Evolutionary conservation across 1,139 yeast genomes (phyloP), one percentile per base, ranked within the genome.

Genomic region (Hemisphaericaspora subhashii): DNA sequence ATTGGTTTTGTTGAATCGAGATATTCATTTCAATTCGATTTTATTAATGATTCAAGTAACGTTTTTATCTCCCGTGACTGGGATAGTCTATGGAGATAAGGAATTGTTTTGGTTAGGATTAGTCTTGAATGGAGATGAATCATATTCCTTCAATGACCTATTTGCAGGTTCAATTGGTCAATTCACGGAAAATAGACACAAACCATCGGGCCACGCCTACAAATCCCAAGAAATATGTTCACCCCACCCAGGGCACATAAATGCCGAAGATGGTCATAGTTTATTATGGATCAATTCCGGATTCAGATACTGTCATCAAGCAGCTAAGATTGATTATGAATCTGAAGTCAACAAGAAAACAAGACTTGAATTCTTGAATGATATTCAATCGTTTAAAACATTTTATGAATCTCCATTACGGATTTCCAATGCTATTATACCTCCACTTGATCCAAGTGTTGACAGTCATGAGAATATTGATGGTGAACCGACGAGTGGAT

Each of bases 171-270:
- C 69, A 2, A 48, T 63, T 33, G 70, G 70, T 7, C 46, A 42
- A 14, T 45, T 51, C 25, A 62, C 68, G n/a, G 60, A 61, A 6
- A 45, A 40, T n/a, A 4, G 33, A 22, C 13, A 25, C 13, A 53
- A 46, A 28, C 23, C 39, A 6, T 51, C 56, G 20, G 62, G 63
- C 1, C 41, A 48, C 11, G 40, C 49, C 1, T 49, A 47, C 34
- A 33, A 44, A 11, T 47, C 64, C 5, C 45, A 42, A 37, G 77
- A 72, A 46, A 32, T 71, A 7, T 70, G 76, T 41, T 60, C 73
- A 5, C 63, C 71, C 10, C 77, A 71, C 47, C 77, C 77, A 1
- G 77, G 71, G 5, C 77, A 72, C 46, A 43, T 61, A 33, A 54
- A 50, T 43, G 64, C 62, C 14, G 64, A 60, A 41, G 67, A 62